phyloP scores from a whole-genome alignment of 2,329 filamentous ascomycete species.

The Exutisphaerella laricina region DNA sequence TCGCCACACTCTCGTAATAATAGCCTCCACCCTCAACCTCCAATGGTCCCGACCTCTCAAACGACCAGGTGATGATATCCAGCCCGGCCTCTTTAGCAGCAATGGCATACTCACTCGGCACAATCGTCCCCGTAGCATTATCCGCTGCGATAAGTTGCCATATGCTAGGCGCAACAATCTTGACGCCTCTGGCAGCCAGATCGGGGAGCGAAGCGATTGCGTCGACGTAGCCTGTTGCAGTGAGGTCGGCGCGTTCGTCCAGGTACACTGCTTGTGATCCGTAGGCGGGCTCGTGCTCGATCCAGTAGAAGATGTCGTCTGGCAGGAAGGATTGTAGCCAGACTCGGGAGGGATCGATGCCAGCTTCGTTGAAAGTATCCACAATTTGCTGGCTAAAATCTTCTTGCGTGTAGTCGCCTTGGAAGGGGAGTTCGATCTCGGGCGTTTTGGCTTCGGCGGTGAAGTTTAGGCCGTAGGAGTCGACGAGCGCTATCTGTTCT shows the following conservation, averaged over 20 bases:
- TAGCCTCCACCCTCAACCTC: constrained; percentile 50
- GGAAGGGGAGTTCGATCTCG: constrained; percentile 59
- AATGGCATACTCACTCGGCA: constrained; percentile 58
- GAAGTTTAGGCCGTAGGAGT: constrained; percentile 56
- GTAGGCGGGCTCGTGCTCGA: constrained; percentile 55
- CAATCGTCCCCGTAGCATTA: constrained; percentile 48
- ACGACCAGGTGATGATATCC: constrained; percentile 62
- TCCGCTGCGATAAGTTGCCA: constrained; percentile 53
- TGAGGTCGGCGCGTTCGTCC: constrained; percentile 54
- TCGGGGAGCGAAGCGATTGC: constrained; percentile 53
- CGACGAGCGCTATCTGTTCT: constrained; percentile 57
- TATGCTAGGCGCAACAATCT: constrained; percentile 59
- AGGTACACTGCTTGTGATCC: constrained; percentile 60
- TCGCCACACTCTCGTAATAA: constrained; percentile 49
- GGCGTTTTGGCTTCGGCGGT: constrained; percentile 63
- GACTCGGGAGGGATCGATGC: constrained; percentile 51
- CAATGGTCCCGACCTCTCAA: constrained; percentile 60
- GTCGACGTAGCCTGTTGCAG: constrained; percentile 45
- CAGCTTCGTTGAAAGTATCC: constrained; percentile 52
- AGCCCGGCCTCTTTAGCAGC: constrained; percentile 57
- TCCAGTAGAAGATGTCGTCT: constrained; percentile 56
- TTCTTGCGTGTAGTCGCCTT: constrained; percentile 58
- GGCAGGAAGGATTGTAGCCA: constrained; percentile 60
- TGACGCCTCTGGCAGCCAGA: constrained; percentile 54
- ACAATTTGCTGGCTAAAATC: constrained; percentile 61